These are phyloP conservation scores for Pseudogymnoascus sp. DNA, from an alignment of 2,329 filamentous ascomycete genomes.

Conservation along the genomic window DNA sequence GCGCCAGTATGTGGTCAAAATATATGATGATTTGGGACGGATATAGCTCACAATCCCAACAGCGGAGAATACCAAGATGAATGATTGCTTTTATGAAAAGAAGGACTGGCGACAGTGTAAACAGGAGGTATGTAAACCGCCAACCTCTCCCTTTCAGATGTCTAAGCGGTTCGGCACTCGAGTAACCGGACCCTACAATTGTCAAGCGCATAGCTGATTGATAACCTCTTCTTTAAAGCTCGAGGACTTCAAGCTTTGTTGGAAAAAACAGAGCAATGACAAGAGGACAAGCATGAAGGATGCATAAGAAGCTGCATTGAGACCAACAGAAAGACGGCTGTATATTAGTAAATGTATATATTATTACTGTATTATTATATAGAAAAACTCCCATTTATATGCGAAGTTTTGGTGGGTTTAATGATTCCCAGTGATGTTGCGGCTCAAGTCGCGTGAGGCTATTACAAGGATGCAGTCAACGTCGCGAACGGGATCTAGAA, in stretches of 20 bases:
- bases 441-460: conserved; percentile 12
- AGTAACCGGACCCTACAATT: conserved; percentile 2
- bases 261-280: conserved; percentile 85
- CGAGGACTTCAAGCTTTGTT: conserved; percentile 81
- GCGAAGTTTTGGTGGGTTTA: neutral
- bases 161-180: neutral
- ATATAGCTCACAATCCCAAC: conserved; percentile 7
- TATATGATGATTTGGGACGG: neutral
- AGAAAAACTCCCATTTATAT: neutral
- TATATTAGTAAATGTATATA: neutral
- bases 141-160: conserved; percentile 19
- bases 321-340: neutral
- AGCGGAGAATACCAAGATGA: conserved; percentile 88
- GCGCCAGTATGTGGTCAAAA: conserved; percentile 55
- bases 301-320: conserved; percentile 31
- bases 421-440: conserved; percentile 9
- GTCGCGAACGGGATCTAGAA: conserved; percentile 2
- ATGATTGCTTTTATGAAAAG: conserved; percentile 91
- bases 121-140: conserved; percentile 60
- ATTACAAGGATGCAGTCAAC: neutral
- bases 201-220: conserved; percentile 10
- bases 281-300: conserved; percentile 72
- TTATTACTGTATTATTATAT: conserved; percentile 12
- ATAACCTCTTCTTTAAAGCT: conserved; percentile 50
- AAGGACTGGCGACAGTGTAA: conserved; percentile 92